Percentiles rank a stretch among this genome's conserved stretches.
Conservation (phyloP, 257 asterid species). For the Solanum clarkiae region DNA sequence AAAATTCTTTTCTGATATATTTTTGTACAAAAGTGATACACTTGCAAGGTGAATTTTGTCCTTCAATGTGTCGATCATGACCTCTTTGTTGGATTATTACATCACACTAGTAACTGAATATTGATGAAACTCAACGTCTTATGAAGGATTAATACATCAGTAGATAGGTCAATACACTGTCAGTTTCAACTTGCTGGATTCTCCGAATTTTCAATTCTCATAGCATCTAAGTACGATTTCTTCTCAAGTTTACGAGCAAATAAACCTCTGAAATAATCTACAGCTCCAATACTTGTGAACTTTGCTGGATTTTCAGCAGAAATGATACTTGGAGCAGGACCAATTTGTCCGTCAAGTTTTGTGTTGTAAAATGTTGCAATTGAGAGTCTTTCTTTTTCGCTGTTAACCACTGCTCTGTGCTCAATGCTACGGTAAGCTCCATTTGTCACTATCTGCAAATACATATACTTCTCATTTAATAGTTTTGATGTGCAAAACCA, state of each 20-base stretch:
- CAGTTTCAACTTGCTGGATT: not conserved
- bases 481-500: not conserved
- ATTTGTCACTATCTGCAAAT: conserved; percentile 26
- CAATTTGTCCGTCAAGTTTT: not conserved
- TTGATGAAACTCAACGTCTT: not conserved
- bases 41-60: not conserved
- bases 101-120: not conserved
- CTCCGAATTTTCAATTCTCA: conserved; percentile 15
- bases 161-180: not conserved
- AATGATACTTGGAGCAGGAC: conserved; percentile 33
- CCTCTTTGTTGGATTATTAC: not conserved
- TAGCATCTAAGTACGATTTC: conserved; percentile 27
- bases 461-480: not conserved
- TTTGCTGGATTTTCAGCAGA: conserved; percentile 23
- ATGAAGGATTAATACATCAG: not conserved
- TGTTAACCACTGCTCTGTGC: conserved; percentile 35
- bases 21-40: not conserved
- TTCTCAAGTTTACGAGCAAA: conserved; percentile 28
- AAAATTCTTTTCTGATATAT: not conserved
- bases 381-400: conserved; percentile 27
- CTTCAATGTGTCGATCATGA: not conserved
- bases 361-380: conserved; percentile 27
- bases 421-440: conserved; percentile 40
- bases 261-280: conserved; percentile 18
- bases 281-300: conserved; percentile 16